phyloP scores from a whole-genome alignment of 139 green algal species.

The Coccomyxa sp. region DNA sequence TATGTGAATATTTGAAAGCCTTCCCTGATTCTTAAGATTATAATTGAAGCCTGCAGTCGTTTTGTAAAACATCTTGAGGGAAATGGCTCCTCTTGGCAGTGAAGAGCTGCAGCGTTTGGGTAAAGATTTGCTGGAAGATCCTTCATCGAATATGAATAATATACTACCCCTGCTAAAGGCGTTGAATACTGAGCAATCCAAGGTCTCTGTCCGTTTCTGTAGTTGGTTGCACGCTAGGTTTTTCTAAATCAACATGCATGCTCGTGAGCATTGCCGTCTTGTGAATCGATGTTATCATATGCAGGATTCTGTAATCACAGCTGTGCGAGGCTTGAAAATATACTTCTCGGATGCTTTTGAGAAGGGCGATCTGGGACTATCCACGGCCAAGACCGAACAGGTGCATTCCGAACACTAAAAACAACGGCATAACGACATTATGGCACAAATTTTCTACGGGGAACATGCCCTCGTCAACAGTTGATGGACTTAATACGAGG shows the following conservation, averaged over 20 bases:
- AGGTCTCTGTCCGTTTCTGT: too few relatives aligned
- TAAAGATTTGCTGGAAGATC: constrained; percentile 8
- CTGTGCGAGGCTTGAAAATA: constrained; percentile 51
- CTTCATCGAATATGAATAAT: constrained; percentile 4
- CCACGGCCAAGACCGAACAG: too few relatives aligned
- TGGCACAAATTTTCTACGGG: neutral
- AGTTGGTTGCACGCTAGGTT: too few relatives aligned
- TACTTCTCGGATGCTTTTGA: constrained; percentile 46
- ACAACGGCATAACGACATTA: constrained; percentile 14
- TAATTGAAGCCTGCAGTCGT: too few relatives aligned
- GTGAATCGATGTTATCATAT: neutral
- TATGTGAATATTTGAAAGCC: too few relatives aligned
- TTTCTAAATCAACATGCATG: too few relatives aligned
- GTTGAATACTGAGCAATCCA: neutral
- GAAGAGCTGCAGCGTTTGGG: neutral
- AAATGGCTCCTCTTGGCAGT: too few relatives aligned
- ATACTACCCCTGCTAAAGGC: neutral
- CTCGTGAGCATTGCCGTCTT: too few relatives aligned
- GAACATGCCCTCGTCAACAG: neutral
- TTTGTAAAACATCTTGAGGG: too few relatives aligned
- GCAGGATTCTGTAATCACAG: constrained; percentile 16
- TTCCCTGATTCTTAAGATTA: too few relatives aligned
- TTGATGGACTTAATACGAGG: neutral
- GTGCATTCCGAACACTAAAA: constrained; percentile 3
- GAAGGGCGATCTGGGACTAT: constrained; percentile 9